phyloP scores from a whole-genome alignment of 257 asterid species.

The Cinchona pubescens region DNA sequence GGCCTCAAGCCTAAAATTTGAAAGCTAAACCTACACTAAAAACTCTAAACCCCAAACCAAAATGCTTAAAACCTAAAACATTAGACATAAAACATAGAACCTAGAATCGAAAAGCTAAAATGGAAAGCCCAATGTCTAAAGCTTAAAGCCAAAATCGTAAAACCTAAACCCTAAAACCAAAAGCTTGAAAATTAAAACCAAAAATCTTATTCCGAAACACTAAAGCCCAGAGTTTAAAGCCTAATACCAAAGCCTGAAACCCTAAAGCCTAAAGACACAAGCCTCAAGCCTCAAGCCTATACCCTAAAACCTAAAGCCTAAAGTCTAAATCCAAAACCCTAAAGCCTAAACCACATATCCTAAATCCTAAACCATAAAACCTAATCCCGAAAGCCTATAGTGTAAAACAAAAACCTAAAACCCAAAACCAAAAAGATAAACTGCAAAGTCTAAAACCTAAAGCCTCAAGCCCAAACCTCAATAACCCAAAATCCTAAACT shows the following conservation, averaged over 20 bases:
- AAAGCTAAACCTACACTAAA: not conserved
- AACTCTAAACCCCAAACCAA: conserved; percentile 1
- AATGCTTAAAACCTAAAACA: not conserved
- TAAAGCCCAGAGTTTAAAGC: not conserved
- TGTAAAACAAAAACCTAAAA: not conserved
- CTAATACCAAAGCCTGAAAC: not conserved
- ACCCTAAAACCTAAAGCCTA: no score
- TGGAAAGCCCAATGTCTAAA: not conserved
- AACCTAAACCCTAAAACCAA: not conserved
- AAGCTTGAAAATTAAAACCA: no score
- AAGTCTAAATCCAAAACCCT: not conserved
- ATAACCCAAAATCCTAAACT: no score
- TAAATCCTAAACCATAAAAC: no score
- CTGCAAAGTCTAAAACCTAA: no score
- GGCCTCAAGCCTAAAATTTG: conserved; percentile 3
- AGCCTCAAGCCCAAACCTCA: no score
- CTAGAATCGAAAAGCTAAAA: not conserved
- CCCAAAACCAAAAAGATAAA: no score
- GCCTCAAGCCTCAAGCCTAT: not conserved
- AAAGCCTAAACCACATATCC: not conserved
- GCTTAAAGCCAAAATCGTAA: not conserved
- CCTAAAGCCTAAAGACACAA: not conserved
- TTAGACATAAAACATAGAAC: not conserved
- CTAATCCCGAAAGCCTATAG: not conserved
- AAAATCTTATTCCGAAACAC: no score